These are phyloP conservation scores for Kalmusia sp. DNA, from an alignment of 2,329 filamentous ascomycete genomes.

Conservation along the genomic window DNA sequence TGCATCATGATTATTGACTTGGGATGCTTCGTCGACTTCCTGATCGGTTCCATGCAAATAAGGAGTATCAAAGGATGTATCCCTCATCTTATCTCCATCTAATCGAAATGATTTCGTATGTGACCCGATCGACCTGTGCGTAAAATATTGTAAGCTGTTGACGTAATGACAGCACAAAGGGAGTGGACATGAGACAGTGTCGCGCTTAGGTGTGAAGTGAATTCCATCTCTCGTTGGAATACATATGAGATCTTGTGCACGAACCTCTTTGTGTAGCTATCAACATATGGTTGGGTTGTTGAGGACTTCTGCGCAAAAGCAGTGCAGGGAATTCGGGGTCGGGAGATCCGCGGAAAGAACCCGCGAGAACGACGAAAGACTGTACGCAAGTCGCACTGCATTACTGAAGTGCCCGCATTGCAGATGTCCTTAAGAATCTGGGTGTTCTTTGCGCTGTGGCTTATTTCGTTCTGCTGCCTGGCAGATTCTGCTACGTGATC, in stretches of 20 bases:
- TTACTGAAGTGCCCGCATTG: not conserved
- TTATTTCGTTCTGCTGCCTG: not conserved
- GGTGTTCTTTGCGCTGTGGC: not conserved
- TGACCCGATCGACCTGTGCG: not conserved
- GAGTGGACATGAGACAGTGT: not conserved
- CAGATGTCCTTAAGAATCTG: not conserved
- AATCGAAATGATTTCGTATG: not conserved
- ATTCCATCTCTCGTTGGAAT: not conserved
- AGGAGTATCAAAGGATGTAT: constrained; percentile 8
- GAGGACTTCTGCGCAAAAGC: not conserved
- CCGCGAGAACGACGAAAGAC: not conserved
- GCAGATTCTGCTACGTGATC: not conserved
- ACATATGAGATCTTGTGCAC: not conserved
- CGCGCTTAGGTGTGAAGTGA: not conserved
- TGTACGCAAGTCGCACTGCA: not conserved
- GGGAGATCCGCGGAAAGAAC: not conserved
- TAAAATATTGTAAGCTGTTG: not conserved
- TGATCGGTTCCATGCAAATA: constrained; percentile 5
- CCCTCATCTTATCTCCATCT: constrained; percentile 1
- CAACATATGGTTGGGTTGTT: too few species aligned
- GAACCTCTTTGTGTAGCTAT: not conserved
- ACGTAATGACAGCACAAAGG: not conserved
- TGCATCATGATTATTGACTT: not conserved
- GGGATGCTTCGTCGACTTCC: constrained; percentile 1
- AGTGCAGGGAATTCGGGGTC: not conserved